These are phyloP conservation scores for Inga leiocalycina DNA, from an alignment of 306 rosid genomes.

Conservation along the genomic window DNA sequence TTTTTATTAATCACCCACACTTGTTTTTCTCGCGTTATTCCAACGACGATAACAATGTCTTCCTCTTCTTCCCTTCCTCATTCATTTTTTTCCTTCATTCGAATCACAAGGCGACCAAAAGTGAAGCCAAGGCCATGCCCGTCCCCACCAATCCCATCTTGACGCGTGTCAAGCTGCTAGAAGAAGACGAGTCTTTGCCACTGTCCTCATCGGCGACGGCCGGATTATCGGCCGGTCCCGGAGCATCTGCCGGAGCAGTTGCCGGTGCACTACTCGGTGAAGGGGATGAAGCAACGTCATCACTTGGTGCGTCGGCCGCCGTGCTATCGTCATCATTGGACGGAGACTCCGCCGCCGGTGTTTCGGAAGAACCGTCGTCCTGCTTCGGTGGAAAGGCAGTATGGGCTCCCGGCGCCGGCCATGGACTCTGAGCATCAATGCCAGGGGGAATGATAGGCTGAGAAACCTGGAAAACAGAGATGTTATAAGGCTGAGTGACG, in stretches of 20 bases:
- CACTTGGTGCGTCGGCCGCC: background rate
- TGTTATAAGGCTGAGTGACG: slow-evolving; percentile 46
- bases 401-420: background rate
- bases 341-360: background rate
- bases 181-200: background rate
- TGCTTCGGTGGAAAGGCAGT: background rate
- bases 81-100: background rate
- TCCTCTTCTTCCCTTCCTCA: no score
- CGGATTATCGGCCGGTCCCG: slow-evolving; percentile 25
- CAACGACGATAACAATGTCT: background rate
- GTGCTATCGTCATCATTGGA: background rate
- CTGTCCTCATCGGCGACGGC: background rate
- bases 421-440: slow-evolving; percentile 32
- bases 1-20: background rate
- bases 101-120: slow-evolving; percentile 30
- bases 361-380: slow-evolving; percentile 1
- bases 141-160: slow-evolving; percentile 33
- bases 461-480: slow-evolving; percentile 60
- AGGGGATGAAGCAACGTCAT: background rate
- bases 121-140: slow-evolving; percentile 40
- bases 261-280: slow-evolving; percentile 15
- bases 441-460: slow-evolving; percentile 45
- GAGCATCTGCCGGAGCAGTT: slow-evolving; percentile 8
- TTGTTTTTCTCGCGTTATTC: no score
- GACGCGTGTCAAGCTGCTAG: slow-evolving; percentile 19